Percentiles rank a stretch among this genome's conserved stretches.
Conservation (phyloP, 768 basidiomycete genomes). For the Auriscalpium vulgare region DNA sequence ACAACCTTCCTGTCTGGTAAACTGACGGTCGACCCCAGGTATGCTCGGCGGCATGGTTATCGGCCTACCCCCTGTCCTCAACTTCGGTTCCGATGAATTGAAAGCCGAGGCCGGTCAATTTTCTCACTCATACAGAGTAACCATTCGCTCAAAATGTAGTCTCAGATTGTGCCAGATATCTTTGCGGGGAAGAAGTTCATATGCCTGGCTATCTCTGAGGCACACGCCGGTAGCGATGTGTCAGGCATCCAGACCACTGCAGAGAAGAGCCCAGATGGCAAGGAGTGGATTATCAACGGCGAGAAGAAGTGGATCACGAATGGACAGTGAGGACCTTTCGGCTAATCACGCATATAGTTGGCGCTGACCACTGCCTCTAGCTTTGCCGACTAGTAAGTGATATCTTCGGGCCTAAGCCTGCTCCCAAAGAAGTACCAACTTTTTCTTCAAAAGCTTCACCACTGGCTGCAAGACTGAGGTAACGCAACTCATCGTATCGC, state of each 20-base stretch:
- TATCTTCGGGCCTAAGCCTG: too few species aligned
- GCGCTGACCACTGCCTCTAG: conserved; percentile 11
- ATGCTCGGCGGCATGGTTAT: conserved; percentile 70
- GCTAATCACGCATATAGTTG: too few species aligned
- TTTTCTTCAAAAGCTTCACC: conserved; percentile 39
- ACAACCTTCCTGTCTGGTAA: too few species aligned
- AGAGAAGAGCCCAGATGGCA: conserved; percentile 73
- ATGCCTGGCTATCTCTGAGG: conserved; percentile 82
- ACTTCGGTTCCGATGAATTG: conserved; percentile 65
- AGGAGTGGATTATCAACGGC: conserved; percentile 79
- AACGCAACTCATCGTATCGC: conserved; percentile 14
- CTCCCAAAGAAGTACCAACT: too few species aligned
- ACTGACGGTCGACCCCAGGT: conserved; percentile 25
- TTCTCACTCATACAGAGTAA: neutral
- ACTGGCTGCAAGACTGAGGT: conserved; percentile 63
- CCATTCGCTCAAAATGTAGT: neutral
- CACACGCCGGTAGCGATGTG: conserved; percentile 83
- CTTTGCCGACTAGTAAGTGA: conserved; percentile 32
- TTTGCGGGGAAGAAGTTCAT: conserved; percentile 77
- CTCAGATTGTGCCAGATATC: conserved; percentile 49
- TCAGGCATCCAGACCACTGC: conserved; percentile 75
- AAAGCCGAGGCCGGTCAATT: conserved; percentile 31
- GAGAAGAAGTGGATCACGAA: conserved; percentile 87
- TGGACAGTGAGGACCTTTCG: conserved; percentile 38
- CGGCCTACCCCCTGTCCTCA: conserved; percentile 76